Evolutionary conservation across 2,329 filamentous ascomycete species (phyloP).

Genomic region (Fusarium acutatum): DNA sequence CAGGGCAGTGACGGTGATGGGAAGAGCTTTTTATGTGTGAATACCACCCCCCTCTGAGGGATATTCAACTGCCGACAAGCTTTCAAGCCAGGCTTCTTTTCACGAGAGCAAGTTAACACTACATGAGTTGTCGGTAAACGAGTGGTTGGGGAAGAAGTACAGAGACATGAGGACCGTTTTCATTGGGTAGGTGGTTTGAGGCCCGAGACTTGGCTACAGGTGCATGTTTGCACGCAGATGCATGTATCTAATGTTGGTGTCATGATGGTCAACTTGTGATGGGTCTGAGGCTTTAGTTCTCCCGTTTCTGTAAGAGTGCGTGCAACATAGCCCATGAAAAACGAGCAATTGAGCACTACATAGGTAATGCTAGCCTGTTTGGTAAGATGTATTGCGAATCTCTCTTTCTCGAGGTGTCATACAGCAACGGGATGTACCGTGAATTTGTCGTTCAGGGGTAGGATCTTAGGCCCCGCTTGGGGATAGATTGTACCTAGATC

Average conservation of each 20-base stretch:
- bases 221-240: not conserved
- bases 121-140: not conserved
- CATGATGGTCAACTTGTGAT: conserved; percentile 12
- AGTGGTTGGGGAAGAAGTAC: not conserved
- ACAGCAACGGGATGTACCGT: not conserved
- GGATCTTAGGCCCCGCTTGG: conserved; percentile 15
- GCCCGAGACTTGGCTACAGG: not conserved
- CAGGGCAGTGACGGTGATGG: not conserved
- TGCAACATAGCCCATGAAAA: not conserved
- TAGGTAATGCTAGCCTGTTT: conserved; percentile 9
- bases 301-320: not conserved
- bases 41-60: not conserved
- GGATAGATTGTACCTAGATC: conserved; percentile 29
- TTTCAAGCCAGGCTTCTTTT: conserved; percentile 3
- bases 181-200: not conserved
- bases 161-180: not conserved
- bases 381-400: conserved; percentile 2
- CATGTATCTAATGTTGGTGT: conserved; percentile 15
- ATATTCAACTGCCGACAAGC: conserved; percentile 18
- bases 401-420: conserved; percentile 29
- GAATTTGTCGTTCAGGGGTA: not conserved
- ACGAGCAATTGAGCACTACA: conserved; percentile 3
- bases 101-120: conserved; percentile 3
- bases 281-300: not conserved
- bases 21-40: conserved; percentile 23